These are phyloP conservation scores for Raffaelea arxii DNA, from an alignment of 2,329 filamentous ascomycete genomes.

Conservation along the genomic window DNA sequence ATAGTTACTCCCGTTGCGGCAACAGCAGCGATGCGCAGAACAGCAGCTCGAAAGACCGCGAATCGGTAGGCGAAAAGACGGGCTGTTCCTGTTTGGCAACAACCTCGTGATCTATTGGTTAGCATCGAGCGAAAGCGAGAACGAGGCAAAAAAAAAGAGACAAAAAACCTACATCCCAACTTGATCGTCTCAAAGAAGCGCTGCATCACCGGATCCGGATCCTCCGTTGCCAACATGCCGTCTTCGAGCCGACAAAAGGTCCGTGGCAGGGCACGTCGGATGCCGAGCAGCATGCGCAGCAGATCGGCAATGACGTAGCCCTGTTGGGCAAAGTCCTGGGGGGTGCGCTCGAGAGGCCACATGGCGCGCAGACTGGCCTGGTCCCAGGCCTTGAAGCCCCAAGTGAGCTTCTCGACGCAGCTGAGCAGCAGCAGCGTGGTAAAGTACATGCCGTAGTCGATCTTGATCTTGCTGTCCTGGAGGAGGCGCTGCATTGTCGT, in stretches of 20 bases:
- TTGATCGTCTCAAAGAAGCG: constrained; percentile 47
- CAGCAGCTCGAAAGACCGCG: constrained; percentile 34
- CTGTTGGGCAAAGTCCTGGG: constrained; percentile 46
- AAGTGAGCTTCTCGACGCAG: constrained; percentile 58
- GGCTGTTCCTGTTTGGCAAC: constrained; percentile 38
- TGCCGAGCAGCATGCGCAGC: constrained; percentile 51
- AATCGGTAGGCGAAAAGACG: constrained; percentile 39
- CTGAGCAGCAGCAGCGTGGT: constrained; percentile 54
- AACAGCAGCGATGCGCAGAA: constrained; percentile 34
- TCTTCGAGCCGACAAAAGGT: constrained; percentile 33
- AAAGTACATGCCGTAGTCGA: constrained; percentile 52
- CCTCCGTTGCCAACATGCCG: constrained; percentile 36
- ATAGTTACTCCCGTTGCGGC: constrained; percentile 14
- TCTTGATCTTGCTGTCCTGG: constrained; percentile 49
- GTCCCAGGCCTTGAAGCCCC: constrained; percentile 60
- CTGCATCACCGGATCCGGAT: constrained; percentile 33
- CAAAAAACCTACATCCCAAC: constrained; percentile 42
- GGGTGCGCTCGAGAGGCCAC: constrained; percentile 53
- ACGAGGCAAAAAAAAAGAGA: background rate
- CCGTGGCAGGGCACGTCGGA: constrained; percentile 48
- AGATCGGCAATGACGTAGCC: constrained; percentile 49
- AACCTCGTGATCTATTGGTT: constrained; percentile 25
- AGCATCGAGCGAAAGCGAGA: background rate
- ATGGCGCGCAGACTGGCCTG: constrained; percentile 47
- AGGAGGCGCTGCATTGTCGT: constrained; percentile 51